These are phyloP conservation scores for Jimgerdemannia flammicorona DNA, from an alignment of 192 early-diverging fungal species.

Conservation along the genomic window DNA sequence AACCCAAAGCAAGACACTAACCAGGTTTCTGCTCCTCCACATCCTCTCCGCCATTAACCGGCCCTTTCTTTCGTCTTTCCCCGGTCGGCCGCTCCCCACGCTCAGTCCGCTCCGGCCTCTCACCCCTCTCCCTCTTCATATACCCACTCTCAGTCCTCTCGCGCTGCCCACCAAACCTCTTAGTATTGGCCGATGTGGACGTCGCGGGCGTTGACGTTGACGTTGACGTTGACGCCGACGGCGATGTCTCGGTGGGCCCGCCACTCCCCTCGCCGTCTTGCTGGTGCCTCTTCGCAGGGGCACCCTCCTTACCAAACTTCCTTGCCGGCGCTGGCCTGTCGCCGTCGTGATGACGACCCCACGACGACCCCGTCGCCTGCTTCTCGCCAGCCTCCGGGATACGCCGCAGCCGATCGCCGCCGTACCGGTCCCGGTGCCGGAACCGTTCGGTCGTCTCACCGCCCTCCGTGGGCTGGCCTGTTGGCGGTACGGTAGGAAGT, in stretches of 20 bases:
- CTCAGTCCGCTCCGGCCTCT: not conserved
- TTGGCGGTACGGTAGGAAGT: not conserved
- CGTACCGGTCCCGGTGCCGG: not conserved
- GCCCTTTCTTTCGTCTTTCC: not conserved
- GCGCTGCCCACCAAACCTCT: not conserved
- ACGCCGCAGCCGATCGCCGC: not conserved
- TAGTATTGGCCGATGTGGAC: not conserved
- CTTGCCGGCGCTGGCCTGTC: not conserved
- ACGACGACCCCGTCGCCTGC: not conserved
- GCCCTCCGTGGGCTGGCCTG: not conserved
- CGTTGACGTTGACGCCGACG: not conserved
- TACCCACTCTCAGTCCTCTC: not conserved
- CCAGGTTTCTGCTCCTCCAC: not conserved
- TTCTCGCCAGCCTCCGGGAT: not conserved
- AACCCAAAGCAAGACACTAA: not conserved
- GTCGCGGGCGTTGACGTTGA: not conserved
- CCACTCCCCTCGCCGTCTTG: not conserved
- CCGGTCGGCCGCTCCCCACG: not conserved
- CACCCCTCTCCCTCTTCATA: not conserved
- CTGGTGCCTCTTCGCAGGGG: not conserved
- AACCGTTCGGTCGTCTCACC: not conserved
- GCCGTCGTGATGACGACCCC: not conserved
- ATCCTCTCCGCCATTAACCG: not conserved
- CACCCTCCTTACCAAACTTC: not conserved
- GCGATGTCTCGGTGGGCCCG: not conserved